Evolutionary conservation across 352 stramenopile species (phyloP).

Genomic region (Phytopythium ostracodes): DNA sequence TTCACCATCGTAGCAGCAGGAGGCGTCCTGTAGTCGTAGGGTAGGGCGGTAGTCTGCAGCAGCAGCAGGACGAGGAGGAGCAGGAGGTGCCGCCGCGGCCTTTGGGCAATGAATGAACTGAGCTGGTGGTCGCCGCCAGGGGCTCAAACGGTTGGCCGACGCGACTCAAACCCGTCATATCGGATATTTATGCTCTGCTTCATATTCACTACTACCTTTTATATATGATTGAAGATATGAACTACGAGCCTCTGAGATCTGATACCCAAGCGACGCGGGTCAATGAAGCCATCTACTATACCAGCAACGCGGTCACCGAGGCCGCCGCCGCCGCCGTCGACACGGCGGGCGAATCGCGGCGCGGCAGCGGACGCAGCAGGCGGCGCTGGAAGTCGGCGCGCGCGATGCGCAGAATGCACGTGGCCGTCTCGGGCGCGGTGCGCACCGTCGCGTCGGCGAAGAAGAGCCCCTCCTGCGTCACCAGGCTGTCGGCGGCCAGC

Average conservation of each 20-base stretch:
- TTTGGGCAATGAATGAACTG: neutral
- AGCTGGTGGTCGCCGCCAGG: neutral
- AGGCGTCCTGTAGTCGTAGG: too few species aligned
- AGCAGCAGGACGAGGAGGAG: constrained; percentile 4
- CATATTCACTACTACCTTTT: neutral
- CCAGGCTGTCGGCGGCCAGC: constrained; percentile 35
- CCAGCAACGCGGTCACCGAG: neutral
- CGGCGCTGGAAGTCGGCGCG: constrained; percentile 43
- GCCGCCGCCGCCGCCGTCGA: neutral
- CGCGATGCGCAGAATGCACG: constrained; percentile 28
- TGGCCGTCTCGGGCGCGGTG: constrained; percentile 17
- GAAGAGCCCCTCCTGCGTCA: constrained; percentile 37
- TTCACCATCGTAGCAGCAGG: constrained; percentile 99
- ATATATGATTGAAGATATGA: neutral
- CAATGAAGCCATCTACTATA: too few species aligned
- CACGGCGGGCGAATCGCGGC: constrained; percentile 13
- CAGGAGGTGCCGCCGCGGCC: neutral
- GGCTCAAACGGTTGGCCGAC: neutral
- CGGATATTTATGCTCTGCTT: neutral
- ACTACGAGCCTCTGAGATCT: neutral
- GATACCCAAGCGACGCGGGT: neutral
- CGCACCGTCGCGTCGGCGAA: constrained; percentile 31
- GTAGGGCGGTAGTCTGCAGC: neutral
- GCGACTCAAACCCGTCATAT: neutral
- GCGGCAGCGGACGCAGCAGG: constrained; percentile 26